Evolutionary conservation across 495 filamentous ascomycete genomes (phyloP), one percentile per base, ranked within the genome.

Genomic region (Xylaria cubensis): DNA sequence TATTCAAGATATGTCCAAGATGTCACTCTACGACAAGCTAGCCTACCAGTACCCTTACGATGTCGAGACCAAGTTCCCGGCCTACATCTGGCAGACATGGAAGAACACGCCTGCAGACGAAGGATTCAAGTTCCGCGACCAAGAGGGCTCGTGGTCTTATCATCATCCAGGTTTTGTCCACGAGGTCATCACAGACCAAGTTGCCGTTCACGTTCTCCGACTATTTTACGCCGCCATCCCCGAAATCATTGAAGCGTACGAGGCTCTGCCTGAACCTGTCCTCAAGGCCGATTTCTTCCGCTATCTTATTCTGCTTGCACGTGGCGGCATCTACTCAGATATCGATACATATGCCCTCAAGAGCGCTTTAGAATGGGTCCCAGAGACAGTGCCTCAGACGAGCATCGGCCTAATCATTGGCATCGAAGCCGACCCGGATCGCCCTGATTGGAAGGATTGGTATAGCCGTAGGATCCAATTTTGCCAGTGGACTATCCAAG

Each of bases 61-160:
- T 74, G 87, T 94, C 59, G 90, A 93, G 73, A 80, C 84, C 69
- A 95, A 93, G 80, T 99, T 99, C 81, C 96, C 96, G 0, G 95
- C 94, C 36, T 99, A 97, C 82, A 97, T 99, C 72, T 99, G 96
- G 96, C 96, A 99, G 84, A 99, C 96, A 50, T 99, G 96, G 96
- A 97, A 97, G 82, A 93, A 91, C 79, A 92, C 90, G 1, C 96
- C 97, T 1, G 87, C 91, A 1, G 92, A 92, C n/a, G 85, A 88
- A 66, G 88, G 93, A 71, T 99, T 99, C 77, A 82, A 84, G 7
- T 93, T 97, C 61, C 90, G 97, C 61, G 87, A 89, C 36, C 84
- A 92, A 67, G 96, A 99, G 83, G 94, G 94, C 51, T 93, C 92
- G 71, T 99, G 96, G 96, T 92, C 94, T 3, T 89, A 94, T 74